These are phyloP conservation scores for Aspergillus nidulans DNA, from an alignment of 495 filamentous ascomycete species.

Conservation along the genomic window DNA sequence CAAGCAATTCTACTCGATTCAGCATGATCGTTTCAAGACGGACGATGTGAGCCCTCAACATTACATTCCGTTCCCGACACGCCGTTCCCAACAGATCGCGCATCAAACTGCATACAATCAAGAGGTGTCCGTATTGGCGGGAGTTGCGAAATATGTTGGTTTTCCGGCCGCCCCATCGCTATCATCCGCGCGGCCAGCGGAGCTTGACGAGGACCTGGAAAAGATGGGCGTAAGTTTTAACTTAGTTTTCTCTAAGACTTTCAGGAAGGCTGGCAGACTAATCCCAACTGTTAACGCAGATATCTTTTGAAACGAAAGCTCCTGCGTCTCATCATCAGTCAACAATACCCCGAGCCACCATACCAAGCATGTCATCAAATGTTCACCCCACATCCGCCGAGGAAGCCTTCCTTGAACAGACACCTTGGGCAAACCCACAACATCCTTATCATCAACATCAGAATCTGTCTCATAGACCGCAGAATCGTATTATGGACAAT, in stretches of 20 bases:
- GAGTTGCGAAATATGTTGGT: conserved; percentile 88
- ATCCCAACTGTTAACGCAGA: conserved; percentile 23
- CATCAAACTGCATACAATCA: conserved; percentile 86
- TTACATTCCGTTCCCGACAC: conserved; percentile 65
- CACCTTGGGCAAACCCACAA: conserved; percentile 83
- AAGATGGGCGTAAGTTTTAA: conserved; percentile 78
- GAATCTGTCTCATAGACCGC: conserved; percentile 32
- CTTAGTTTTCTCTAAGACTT: not conserved
- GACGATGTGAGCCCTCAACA: conserved; percentile 79
- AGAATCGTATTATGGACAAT: conserved; percentile 28
- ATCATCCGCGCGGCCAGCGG: conserved; percentile 60
- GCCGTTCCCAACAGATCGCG: conserved; percentile 64
- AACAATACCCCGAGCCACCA: conserved; percentile 25
- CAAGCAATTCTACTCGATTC: conserved; percentile 83
- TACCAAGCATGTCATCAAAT: conserved; percentile 38
- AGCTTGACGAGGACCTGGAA: conserved; percentile 81
- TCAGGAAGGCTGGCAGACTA: not conserved
- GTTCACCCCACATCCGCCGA: conserved; percentile 56
- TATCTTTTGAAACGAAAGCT: conserved; percentile 31
- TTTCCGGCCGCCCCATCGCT: conserved; percentile 93
- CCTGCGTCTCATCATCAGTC: conserved; percentile 22
- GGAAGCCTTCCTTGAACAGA: conserved; percentile 77
- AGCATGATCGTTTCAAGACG: conserved; percentile 79
- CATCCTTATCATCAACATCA: conserved; percentile 66
- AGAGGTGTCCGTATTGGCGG: conserved; percentile 86